Evolutionary conservation across 768 basidiomycete species (phyloP).

Genomic region (Kwoniella mangroviensis): DNA sequence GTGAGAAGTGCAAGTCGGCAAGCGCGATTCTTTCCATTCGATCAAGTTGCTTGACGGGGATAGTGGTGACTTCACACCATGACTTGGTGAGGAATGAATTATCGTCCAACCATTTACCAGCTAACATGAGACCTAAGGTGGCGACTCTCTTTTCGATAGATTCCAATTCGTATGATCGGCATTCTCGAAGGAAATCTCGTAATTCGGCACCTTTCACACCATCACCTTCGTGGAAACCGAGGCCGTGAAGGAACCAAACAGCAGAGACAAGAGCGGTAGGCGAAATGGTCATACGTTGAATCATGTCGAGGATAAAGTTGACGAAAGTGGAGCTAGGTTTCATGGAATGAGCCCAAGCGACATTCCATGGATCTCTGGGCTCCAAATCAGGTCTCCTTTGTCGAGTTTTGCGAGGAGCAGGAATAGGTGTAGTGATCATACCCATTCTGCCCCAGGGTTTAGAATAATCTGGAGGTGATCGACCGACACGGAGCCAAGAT

Average conservation of each 20-base stretch:
- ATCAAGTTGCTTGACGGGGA: conserved; percentile 36
- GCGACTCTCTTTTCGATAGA: conserved; percentile 41
- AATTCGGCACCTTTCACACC: conserved; percentile 37
- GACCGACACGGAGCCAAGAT: conserved; percentile 34
- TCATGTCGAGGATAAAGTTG: conserved; percentile 33
- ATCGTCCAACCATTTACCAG: conserved; percentile 57
- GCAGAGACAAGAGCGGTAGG: conserved; percentile 35
- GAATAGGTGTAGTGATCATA: conserved; percentile 29
- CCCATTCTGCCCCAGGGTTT: conserved; percentile 42
- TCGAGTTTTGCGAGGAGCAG: conserved; percentile 1
- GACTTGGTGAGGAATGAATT: conserved; percentile 53
- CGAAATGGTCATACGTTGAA: conserved; percentile 42
- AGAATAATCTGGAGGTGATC: conserved; percentile 28
- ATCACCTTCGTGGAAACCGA: conserved; percentile 47
- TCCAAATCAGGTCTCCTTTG: conserved; percentile 26
- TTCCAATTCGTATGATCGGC: conserved; percentile 23
- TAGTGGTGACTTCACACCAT: conserved; percentile 46
- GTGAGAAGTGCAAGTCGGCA: conserved; percentile 43
- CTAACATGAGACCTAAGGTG: conserved; percentile 47
- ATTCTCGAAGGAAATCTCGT: conserved; percentile 24
- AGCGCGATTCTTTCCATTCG: conserved; percentile 32
- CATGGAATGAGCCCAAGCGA: conserved; percentile 23
- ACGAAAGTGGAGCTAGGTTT: conserved; percentile 25
- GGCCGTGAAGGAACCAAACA: conserved; percentile 46
- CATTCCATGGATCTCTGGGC: conserved; percentile 33